Base-by-base conservation (phyloP, 1,284 basidiomycete genomes). In the Cystobasidium sp. region DNA sequence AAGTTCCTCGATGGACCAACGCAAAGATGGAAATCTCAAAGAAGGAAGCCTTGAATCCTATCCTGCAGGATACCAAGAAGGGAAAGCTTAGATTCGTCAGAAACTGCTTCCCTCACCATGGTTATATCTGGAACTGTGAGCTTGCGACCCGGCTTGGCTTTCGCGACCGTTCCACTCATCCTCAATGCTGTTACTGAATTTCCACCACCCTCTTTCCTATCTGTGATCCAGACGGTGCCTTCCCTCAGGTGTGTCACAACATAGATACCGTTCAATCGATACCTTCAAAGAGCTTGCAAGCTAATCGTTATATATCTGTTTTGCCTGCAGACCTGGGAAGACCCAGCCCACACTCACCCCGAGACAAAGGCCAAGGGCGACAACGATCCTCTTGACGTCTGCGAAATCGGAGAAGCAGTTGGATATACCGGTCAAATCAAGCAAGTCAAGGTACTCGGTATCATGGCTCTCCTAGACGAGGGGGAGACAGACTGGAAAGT, bases 51-150 rank as follows among this genome's bases (percentile, higher is more conserved):
- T 94, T 99, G 88, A 99, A 99, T 86, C 94, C 95, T 80, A 97
- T 99, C 90, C 94, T 97, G 85, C 97, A 99, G 86, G 94, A 97
- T 83, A 90, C 91, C 83, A 97, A 96, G 86, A 94, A 92, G 85
- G 94, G 94, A 82, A 94, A 93, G 84, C 86, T 99, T 83, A 92
- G 97, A 81, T 99, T 88, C 84, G 97, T 99, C 78, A 91, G 97
- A 84, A 99, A 99, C 89, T 99, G 95, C 85, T 99, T 99, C 91
- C 97, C 94, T 79, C 96, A 98, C 87, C 94, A 98, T 84, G 95
- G 94, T 65, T 94, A 95, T 87, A 94, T 97, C 86, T 95, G 93
- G 94, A 97, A 97, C 87, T 97, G 76, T 75, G 61, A 56, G 77
- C 56, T 16, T 49, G 6, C 3, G 9, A 9, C 7, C 18, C 31